Conservation (phyloP, 1,284 basidiomycete genomes). For the Fomes fomentarius region DNA sequence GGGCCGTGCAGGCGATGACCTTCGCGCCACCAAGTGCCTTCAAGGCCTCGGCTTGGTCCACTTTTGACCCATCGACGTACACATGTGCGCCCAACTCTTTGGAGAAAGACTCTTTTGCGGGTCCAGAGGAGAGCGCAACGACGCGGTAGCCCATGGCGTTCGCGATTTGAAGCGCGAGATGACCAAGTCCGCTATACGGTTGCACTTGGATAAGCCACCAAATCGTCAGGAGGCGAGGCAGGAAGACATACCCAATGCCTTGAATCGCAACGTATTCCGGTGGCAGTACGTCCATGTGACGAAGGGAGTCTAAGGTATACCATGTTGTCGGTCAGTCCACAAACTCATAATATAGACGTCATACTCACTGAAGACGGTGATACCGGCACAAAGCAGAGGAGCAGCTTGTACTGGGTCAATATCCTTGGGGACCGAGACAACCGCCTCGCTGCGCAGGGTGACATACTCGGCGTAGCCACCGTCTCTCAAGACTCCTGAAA, state of each 20-base stretch:
- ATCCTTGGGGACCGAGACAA: slow-evolving; percentile 74
- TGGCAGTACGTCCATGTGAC: slow-evolving; percentile 27
- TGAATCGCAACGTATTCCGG: slow-evolving; percentile 34
- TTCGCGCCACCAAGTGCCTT: slow-evolving; percentile 34
- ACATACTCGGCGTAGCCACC: slow-evolving; percentile 25
- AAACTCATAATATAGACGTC: neutral
- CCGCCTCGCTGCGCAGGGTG: slow-evolving; percentile 34
- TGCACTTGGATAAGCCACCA: neutral
- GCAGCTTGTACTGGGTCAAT: slow-evolving; percentile 78
- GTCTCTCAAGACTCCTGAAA: slow-evolving; percentile 19
- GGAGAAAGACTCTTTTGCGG: slow-evolving; percentile 32
- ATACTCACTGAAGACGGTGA: slow-evolving; percentile 29
- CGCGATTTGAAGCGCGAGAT: slow-evolving; percentile 35
- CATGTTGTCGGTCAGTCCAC: neutral
- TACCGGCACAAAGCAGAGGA: slow-evolving; percentile 79
- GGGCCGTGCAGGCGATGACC: slow-evolving; percentile 33
- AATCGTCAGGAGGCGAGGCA: neutral
- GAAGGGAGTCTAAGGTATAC: slow-evolving; percentile 23
- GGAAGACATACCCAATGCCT: slow-evolving; percentile 33
- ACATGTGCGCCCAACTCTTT: slow-evolving; percentile 31
- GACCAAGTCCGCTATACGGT: slow-evolving; percentile 34
- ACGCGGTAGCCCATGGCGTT: slow-evolving; percentile 33
- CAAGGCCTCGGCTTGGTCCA: slow-evolving; percentile 28
- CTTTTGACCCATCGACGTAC: slow-evolving; percentile 32
- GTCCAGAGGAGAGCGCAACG: slow-evolving; percentile 32